Base-by-base conservation (phyloP, 306 rosid species). In the Casuarina equisetifolia region DNA sequence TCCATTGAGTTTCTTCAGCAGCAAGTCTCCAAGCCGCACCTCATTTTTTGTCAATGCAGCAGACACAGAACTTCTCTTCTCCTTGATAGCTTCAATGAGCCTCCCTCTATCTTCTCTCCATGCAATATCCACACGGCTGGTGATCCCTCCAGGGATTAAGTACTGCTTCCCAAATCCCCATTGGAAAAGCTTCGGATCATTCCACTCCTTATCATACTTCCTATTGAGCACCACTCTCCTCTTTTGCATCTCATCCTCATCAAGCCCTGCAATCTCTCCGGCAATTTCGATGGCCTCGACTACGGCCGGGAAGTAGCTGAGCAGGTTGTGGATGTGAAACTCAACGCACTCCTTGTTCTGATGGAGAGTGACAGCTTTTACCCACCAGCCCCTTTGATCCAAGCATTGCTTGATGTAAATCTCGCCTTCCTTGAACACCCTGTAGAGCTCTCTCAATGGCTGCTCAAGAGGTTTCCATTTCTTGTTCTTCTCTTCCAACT, bases 121-220 rank as follows among this genome's bases (percentile, higher is more conserved):
- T 51, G 90, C 91, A 59, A 55, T 75, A 46, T 84, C 94, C 86
- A 93, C 69, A 16, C 87, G 84, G 51, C 66, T 82, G 82, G 84
- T 81, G 35, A 96, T 90, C 32, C 79, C 94, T 16, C 80, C 81
- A 19, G 94, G 85, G 36, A 96, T 90, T 87, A 96, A 82, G 81
- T 96, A 96, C 81, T 96, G 99, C 78, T 89, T 93, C 78, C 99
- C 99, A 42, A 87, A 96, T 83, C 87, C 86, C 98, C 97, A 91
- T 1, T 90, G 91, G 76, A 96, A 96, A 74, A 96, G 93, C 63
- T 81, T 82, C 0, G 87, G 88, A 62, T 93, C 99, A 71, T 90
- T 91, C 99, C 97, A 96, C 63, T 87, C 96, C 74, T 25, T 72
- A 46, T 89, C 93, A 46, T 96, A 96, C 68, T 96, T 96, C 76